Base-by-base conservation (phyloP, 345 rosid genomes). In the Boechera divaricarpa region DNA sequence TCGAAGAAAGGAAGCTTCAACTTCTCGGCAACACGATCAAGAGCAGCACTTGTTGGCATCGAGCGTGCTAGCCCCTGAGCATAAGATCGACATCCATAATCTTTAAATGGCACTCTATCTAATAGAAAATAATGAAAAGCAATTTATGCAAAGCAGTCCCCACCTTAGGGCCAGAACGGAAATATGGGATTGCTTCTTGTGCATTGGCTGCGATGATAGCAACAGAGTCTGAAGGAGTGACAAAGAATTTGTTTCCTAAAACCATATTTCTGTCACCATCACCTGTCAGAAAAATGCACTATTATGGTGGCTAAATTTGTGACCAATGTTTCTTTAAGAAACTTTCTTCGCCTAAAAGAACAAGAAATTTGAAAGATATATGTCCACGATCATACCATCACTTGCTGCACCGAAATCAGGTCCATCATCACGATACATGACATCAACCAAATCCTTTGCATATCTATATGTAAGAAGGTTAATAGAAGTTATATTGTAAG, bases 191-290 rank as follows among this genome's bases (percentile, higher is more conserved):
- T 38, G 91, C 90, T 77, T 86, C 86, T 82, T 90, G 88, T 41
- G 94, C 91, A 82, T 88, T 92, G 67, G 97, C 98, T 44, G 98
- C 98, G 53, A 94, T 90, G 57, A 94, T 77, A 75, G 98, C 98
- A 44, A 92, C 97, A 5, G 98, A 94, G 63, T 94, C 98, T 26
- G 97, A 94, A 64, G 98, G 98, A 52, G 98, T 94, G 49, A 94
- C 90, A 72, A 94, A 94, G 81, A 94, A 92, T 1, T 83, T 80
- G 69, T 82, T 87, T 73, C 98, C 97, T 13, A 92, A 86, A 77
- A 94, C 86, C 98, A 92, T 94, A 86, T 94, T 94, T 82, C 98
- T 86, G 75, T 92, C 98, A 52, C 98, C 98, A 60, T 94, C 98
- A 44, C 97, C 98, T 90, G 83, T n/a, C 78, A 32, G 78, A 78